phyloP scores from a whole-genome alignment of 2,329 filamentous ascomycete genomes.

The Botryotinia narcissicola region DNA sequence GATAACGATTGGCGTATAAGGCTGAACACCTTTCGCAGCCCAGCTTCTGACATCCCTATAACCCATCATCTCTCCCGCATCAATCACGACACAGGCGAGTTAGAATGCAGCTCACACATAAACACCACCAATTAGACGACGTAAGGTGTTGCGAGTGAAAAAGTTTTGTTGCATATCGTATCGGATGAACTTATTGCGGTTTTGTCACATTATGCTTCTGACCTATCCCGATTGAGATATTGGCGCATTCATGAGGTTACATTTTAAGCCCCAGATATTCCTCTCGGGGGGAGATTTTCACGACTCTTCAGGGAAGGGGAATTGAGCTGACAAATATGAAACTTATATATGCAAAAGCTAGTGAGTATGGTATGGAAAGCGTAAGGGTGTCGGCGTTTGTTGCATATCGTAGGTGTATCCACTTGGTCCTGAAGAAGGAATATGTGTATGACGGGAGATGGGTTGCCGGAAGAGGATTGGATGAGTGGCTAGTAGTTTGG shows the following conservation, averaged over 20 bases:
- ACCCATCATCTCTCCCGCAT: not conserved
- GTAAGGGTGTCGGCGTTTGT: not conserved
- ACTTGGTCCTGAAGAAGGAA: not conserved
- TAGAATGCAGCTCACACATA: not conserved
- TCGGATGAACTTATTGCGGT: conserved; percentile 10
- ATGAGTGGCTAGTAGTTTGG: not conserved
- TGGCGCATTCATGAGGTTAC: not conserved
- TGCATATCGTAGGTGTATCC: conserved; percentile 4
- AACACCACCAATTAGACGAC: not conserved
- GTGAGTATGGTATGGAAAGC: not conserved
- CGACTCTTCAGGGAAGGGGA: not conserved
- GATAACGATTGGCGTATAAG: not conserved
- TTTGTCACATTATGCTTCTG: not conserved
- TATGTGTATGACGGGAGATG: not conserved
- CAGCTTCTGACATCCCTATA: not conserved
- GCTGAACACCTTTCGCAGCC: not conserved
- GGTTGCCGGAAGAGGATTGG: not conserved
- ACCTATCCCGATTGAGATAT: not conserved
- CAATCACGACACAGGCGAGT: not conserved
- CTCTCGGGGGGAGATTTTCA: not conserved
- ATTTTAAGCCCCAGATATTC: not conserved
- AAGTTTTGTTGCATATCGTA: not conserved
- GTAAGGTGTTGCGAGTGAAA: not conserved
- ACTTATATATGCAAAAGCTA: not conserved
- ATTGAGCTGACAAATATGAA: conserved; percentile 3